Evolutionary conservation across 352 stramenopile genomes (phyloP).

Genomic region (Aphanomyces invadans): DNA sequence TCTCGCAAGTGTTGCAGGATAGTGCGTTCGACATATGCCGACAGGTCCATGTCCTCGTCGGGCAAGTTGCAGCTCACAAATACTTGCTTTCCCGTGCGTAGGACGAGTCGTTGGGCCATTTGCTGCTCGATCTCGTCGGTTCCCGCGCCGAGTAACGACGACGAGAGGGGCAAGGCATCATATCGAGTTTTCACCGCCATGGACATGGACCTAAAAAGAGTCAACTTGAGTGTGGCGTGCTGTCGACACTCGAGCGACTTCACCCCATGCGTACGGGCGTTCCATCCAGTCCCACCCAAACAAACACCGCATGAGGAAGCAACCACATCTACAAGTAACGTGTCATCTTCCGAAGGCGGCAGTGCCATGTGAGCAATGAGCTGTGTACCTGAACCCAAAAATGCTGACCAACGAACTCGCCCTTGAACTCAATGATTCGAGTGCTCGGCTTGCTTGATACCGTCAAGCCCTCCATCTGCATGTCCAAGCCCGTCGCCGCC

Average conservation of each 20-base stretch:
- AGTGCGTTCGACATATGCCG: slow-evolving; percentile 59
- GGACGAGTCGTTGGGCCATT: slow-evolving; percentile 64
- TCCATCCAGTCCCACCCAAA: slow-evolving; percentile 60
- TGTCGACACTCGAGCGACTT: background rate
- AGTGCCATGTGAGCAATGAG: background rate
- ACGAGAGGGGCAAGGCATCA: slow-evolving; percentile 66
- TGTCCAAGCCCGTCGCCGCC: background rate
- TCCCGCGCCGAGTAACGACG: slow-evolving; percentile 52
- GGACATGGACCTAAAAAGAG: slow-evolving; percentile 47
- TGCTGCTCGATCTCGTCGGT: slow-evolving; percentile 73
- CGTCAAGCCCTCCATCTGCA: background rate
- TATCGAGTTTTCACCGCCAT: slow-evolving; percentile 70
- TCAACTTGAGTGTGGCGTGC: background rate
- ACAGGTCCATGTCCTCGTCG: slow-evolving; percentile 60
- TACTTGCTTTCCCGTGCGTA: slow-evolving; percentile 53
- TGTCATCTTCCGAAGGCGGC: background rate
- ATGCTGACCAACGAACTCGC: slow-evolving; percentile 53
- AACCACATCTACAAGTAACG: slow-evolving; percentile 49
- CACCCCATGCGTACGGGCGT: slow-evolving; percentile 3
- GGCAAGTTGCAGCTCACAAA: slow-evolving; percentile 78
- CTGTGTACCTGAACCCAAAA: slow-evolving; percentile 36
- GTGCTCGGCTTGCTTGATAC: background rate
- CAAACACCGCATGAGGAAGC: slow-evolving; percentile 52
- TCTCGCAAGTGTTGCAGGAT: slow-evolving; percentile 43
- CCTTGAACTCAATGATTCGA: slow-evolving; percentile 42